Evolutionary conservation across 139 green algal genomes (phyloP), one percentile per base, ranked within the genome.

Genomic region (Mychonastes homosphaera): DNA sequence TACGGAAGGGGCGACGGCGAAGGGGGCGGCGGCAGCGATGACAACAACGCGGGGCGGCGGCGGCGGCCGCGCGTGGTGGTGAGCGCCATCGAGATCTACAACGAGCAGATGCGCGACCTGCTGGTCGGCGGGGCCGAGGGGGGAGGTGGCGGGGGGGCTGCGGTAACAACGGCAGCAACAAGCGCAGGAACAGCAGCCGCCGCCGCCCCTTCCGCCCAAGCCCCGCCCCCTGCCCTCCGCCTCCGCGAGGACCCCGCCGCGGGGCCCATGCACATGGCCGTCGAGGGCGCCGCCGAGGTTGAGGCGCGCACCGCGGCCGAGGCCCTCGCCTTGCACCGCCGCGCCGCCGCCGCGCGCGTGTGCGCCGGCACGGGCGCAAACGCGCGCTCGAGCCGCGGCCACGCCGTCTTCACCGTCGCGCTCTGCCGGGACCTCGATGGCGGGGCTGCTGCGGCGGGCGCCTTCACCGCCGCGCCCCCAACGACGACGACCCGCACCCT

Each of bases 101-200:
- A 88, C 53, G 85, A 94, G 55, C 48, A 52, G 26, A 70, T 94
- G 26, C 79, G 78, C 53, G 85, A 94, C 69, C 64, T 94, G 67
- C 70, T 92, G 54, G 60, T 49, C 23, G 47, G 10, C 36, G 6
- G 26, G 24, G 7, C 35, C 41, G 35, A 43, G 57, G 5, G 45
- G 15, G 19, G 43, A 59, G 48, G 49, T 8, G 7, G 19, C 6
- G 13, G 26, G 19, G 53, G 26, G 26, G 32, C 34, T 39, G 24
- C 49, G 30, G 9, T 4, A 26, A 28, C 60, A 53, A 33, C n/a
- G 9, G 23, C 34, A 43, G 32, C 36, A 35, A 21, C 23, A 4
- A 16, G 13, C 16, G 36, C 36, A 38, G 38, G 24, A 36, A 6
- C 13, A 6, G 34, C 18, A 6, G 45, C 45, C 13, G 18, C 45